Base-by-base conservation (phyloP, 2,329 filamentous ascomycete genomes). In the Penicillium sp. region DNA sequence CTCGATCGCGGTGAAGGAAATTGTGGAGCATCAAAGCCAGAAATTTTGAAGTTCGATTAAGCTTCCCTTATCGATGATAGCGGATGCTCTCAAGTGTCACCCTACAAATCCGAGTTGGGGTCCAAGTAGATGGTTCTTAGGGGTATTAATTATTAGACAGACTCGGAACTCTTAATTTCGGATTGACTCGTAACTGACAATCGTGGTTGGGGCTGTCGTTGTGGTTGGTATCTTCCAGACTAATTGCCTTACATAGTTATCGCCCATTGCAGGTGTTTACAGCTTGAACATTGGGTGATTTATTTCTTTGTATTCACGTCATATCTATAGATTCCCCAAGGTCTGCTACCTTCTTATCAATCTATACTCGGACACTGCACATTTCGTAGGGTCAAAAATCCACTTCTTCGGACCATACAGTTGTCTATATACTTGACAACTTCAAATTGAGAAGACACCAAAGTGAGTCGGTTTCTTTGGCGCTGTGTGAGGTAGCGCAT, bases 51-150 rank as follows among this genome's bases (percentile, higher is more conserved):
- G 55, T 54, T 49, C 34, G 52, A 57, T 54, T 53, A 58, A 56
- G 53, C 55, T 60, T n/a, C 28, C 24, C 52, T 60, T 56, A 60
- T 59, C 57, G 54, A 58, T 39, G 36, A 39, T 60, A 54, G 41
- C 42, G 15, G 29, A 48, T 54, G 54, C 55, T 45, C 49, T 57
- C 48, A 56, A 56, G 24, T 8, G 45, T 57, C 49, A 48, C 42
- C 45, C 31, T 34, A 47, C 42, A 28, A 51, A 34, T 36, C 33
- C 9, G 23, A n/a, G 3, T 28, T 34, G 48, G 18, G 26, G 38
- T 29, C 13, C 42, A 21, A 29, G 44, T 33, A 21, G 41, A 18
- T 7, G 26, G 23, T 31, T 29, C 9, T 21, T 4, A 10, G 16
- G 16, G 34, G 9, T 26, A 12, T n/a, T 38, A 38, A 13, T 31